These are phyloP conservation scores for Cystobasidium ongulense DNA, from an alignment of 768 basidiomycete species.

Conservation along the genomic window DNA sequence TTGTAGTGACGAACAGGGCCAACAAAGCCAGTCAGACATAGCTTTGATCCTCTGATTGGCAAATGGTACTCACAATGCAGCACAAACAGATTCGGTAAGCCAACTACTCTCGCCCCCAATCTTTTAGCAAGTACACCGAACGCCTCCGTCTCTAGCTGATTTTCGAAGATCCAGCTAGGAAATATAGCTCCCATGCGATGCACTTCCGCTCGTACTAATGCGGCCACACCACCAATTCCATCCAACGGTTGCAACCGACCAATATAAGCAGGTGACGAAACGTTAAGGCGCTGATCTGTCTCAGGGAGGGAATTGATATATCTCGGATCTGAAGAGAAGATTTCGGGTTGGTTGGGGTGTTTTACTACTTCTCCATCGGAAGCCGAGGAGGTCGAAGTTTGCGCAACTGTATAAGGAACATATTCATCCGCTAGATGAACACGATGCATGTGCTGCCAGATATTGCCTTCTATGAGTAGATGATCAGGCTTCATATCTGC, in stretches of 20 bases:
- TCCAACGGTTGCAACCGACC: slow-evolving; percentile 30
- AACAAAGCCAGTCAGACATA: too few species aligned
- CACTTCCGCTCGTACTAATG: slow-evolving; percentile 35
- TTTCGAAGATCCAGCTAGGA: slow-evolving; percentile 36
- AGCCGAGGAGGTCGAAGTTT: neutral
- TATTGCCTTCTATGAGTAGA: slow-evolving; percentile 37
- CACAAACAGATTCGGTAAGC: slow-evolving; percentile 30
- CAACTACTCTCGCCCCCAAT: slow-evolving; percentile 29
- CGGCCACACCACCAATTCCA: slow-evolving; percentile 37
- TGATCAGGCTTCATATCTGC: neutral
- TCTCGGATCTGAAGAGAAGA: slow-evolving; percentile 15
- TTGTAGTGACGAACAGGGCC: too few species aligned
- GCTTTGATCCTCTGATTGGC: too few species aligned
- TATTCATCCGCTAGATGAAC: slow-evolving; percentile 36
- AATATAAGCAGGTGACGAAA: slow-evolving; percentile 31
- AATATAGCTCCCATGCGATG: slow-evolving; percentile 38
- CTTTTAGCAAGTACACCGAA: slow-evolving; percentile 36
- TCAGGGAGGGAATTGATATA: neutral
- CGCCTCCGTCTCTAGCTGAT: slow-evolving; percentile 40
- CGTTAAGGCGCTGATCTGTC: slow-evolving; percentile 14
- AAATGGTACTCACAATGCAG: slow-evolving; percentile 31
- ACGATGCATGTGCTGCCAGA: slow-evolving; percentile 35
- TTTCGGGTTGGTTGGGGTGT: neutral
- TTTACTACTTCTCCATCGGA: neutral
- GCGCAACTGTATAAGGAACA: slow-evolving; percentile 3